phyloP scores from a whole-genome alignment of 441 rosid species.

The Daphne laureola region DNA sequence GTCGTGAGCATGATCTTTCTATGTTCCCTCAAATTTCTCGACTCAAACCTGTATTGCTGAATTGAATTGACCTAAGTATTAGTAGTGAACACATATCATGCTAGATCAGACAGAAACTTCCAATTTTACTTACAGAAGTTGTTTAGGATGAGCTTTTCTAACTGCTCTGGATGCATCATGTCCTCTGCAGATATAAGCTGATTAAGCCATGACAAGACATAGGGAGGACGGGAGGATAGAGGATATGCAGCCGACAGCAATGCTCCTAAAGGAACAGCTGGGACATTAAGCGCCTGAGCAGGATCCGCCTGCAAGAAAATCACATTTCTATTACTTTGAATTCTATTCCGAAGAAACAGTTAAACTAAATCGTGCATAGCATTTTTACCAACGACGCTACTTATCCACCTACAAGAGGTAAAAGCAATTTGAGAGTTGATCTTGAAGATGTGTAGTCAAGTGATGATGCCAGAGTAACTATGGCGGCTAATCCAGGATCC shows the following conservation, averaged over 20 bases:
- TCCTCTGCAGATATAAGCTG: slow-evolving; percentile 77
- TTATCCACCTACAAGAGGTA: slow-evolving; percentile 69
- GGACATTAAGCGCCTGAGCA: slow-evolving; percentile 87
- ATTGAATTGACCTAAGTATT: too few relatives aligned
- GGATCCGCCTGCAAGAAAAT: slow-evolving; percentile 77
- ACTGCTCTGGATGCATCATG: slow-evolving; percentile 96
- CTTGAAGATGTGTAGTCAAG: slow-evolving; percentile 85
- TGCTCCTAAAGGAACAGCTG: slow-evolving; percentile 89
- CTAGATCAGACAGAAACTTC: background rate
- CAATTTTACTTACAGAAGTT: slow-evolving; percentile 70
- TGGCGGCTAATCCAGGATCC: slow-evolving; percentile 59
- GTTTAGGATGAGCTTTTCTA: slow-evolving; percentile 85
- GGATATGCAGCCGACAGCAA: slow-evolving; percentile 82
- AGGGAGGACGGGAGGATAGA: slow-evolving; percentile 77
- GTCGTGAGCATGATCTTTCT: too few relatives aligned
- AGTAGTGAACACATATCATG: too few relatives aligned
- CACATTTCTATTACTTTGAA: slow-evolving; percentile 13
- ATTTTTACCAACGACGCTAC: background rate
- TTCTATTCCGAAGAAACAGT: slow-evolving; percentile 2
- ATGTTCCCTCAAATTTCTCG: too few relatives aligned
- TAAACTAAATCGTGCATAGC: slow-evolving; percentile 5
- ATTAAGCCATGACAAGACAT: slow-evolving; percentile 78
- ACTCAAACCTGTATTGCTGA: too few relatives aligned
- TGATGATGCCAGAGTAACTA: slow-evolving; percentile 88
- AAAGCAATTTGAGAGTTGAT: slow-evolving; percentile 74